A percentile compares a stretch with the other conserved stretches of the same genome.
Conservation (phyloP, 1,284 basidiomycete species). For the Sporisorium scitamineum region DNA sequence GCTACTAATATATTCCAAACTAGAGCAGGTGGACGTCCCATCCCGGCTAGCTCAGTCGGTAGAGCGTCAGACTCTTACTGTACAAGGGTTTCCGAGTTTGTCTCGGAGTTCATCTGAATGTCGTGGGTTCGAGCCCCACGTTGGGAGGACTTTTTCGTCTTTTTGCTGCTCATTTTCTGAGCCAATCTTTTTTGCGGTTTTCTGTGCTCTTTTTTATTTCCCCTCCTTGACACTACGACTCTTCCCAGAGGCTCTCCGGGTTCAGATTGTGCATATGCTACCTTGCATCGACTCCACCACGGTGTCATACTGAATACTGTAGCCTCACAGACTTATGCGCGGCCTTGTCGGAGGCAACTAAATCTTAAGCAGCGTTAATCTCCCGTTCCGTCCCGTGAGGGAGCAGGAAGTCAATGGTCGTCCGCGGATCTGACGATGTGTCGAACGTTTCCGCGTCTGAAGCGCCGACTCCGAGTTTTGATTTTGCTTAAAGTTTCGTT, state of each 20-base stretch:
- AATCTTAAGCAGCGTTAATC: background rate
- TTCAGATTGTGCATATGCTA: no score
- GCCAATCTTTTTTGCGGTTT: background rate
- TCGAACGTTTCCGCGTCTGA: no score
- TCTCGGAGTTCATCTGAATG: conserved; percentile 60
- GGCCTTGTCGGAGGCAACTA: background rate
- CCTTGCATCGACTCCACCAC: no score
- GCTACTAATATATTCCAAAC: background rate
- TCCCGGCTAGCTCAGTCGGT: conserved; percentile 70
- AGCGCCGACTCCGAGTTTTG: background rate
- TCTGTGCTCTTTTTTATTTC: background rate
- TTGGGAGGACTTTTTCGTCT: conserved; percentile 60
- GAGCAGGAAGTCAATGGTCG: no score
- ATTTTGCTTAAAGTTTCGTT: background rate
- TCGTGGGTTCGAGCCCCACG: conserved; percentile 69
- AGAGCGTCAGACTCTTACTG: conserved; percentile 69
- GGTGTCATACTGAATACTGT: no score
- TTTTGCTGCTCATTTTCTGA: background rate
- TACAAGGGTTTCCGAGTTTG: conserved; percentile 47
- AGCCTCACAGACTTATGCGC: background rate
- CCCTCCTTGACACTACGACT: no score
- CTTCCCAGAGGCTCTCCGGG: no score
- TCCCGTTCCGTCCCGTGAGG: background rate
- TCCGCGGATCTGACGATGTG: no score
- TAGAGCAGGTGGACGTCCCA: background rate